Evolutionary conservation across 306 rosid species (phyloP).

Genomic region (Castanea sativa): DNA sequence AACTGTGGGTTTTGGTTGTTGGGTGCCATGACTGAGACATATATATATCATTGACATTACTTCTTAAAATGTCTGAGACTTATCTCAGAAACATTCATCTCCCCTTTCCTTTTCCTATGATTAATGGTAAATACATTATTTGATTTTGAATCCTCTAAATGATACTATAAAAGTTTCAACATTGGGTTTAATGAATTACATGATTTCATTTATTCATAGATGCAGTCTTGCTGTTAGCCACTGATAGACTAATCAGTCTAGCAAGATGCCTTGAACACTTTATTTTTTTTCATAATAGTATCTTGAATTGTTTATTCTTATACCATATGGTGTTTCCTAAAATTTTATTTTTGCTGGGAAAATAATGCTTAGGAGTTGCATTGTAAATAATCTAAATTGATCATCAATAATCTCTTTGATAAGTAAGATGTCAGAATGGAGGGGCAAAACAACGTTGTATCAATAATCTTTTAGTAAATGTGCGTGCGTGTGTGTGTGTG

Average conservation of each 20-base stretch:
- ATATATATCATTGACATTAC: too few species aligned
- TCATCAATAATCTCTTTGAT: background rate
- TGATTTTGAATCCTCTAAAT: background rate
- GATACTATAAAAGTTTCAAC: background rate
- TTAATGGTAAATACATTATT: background rate
- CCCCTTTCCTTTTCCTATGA: background rate
- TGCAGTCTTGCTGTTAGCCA: background rate
- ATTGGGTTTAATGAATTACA: background rate
- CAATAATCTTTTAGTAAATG: too few species aligned
- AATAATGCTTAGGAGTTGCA: background rate
- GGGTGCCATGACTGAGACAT: too few species aligned
- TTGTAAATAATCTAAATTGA: background rate
- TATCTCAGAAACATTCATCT: background rate
- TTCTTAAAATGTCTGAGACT: too few species aligned
- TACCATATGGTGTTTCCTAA: background rate
- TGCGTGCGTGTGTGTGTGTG: too few species aligned
- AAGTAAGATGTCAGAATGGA: too few species aligned
- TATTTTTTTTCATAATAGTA: background rate
- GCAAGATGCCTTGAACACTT: background rate
- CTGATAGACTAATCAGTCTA: background rate
- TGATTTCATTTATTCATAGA: background rate
- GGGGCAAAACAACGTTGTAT: too few species aligned
- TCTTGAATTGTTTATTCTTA: background rate
- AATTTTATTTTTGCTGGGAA: background rate
- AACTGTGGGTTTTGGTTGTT: background rate